A percentile compares a stretch with the other conserved stretches of the same genome.
phyloP scores from a whole-genome alignment of 768 basidiomycete genomes.

The Leccinum subtestaceum region DNA sequence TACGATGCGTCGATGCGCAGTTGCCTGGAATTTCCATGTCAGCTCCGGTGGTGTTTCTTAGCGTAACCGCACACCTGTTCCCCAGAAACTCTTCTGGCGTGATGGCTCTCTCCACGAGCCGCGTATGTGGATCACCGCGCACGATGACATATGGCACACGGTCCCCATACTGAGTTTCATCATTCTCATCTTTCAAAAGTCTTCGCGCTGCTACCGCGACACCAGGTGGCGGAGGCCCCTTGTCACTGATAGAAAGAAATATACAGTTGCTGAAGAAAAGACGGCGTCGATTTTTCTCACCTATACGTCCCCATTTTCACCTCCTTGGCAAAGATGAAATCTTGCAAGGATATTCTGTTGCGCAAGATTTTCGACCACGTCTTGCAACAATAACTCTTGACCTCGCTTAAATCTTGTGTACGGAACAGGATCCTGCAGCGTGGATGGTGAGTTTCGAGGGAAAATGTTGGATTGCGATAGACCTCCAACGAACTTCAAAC shows the following conservation, averaged over 20 bases:
- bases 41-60: not conserved
- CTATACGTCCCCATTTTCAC: conserved; percentile 93
- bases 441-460: not conserved
- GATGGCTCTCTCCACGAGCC: conserved; percentile 73
- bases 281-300: conserved; percentile 34
- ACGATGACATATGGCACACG: conserved; percentile 89
- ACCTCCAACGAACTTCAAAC: conserved; percentile 63
- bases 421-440: conserved; percentile 83
- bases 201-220: conserved; percentile 80
- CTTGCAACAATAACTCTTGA: conserved; percentile 83
- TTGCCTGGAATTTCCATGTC: conserved; percentile 41
- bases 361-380: conserved; percentile 86
- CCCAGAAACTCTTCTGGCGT: conserved; percentile 69
- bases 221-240: conserved; percentile 86
- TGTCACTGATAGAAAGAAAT: conserved; percentile 52
- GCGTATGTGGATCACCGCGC: conserved; percentile 55
- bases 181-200: conserved; percentile 68
- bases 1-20: conserved; percentile 81
- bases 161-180: conserved; percentile 91
- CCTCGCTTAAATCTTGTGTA: conserved; percentile 80
- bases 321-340: conserved; percentile 94
- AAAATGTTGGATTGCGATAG: not conserved
- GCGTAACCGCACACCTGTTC: conserved; percentile 44
- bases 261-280: not conserved
- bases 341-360: conserved; percentile 79